A percentile compares a stretch with the other conserved stretches of the same genome.
phyloP scores from a whole-genome alignment of 306 rosid species.

The Lotus japonicus region DNA sequence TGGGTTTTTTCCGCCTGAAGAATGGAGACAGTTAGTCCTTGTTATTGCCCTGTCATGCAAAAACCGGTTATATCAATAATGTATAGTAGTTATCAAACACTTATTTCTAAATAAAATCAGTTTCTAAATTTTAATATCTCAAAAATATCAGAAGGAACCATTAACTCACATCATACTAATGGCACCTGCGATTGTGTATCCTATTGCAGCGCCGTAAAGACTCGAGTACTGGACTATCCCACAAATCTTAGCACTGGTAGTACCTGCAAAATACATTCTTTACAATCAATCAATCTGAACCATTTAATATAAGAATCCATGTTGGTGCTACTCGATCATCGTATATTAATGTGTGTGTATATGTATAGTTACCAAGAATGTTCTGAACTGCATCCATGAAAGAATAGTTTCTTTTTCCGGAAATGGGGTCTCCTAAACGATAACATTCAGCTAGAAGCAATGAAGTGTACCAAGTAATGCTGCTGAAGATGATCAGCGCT shows the following conservation, averaged over 20 bases:
- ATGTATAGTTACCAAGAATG: slow-evolving; percentile 31
- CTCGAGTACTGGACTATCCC: slow-evolving; percentile 35
- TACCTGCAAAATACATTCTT: slow-evolving; percentile 26
- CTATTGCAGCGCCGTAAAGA: slow-evolving; percentile 40
- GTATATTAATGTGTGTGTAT: too few species aligned
- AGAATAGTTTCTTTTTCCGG: slow-evolving; percentile 41
- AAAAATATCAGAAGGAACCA: background rate
- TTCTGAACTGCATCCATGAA: slow-evolving; percentile 36
- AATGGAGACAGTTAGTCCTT: slow-evolving; percentile 34
- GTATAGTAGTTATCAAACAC: too few species aligned
- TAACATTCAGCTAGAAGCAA: slow-evolving; percentile 38
- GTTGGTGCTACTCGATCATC: too few species aligned
- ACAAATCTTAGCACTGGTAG: slow-evolving; percentile 21
- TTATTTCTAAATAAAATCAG: too few species aligned
- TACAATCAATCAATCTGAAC: too few species aligned
- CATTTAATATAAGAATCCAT: too few species aligned
- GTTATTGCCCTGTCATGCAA: slow-evolving; percentile 37
- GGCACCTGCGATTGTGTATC: slow-evolving; percentile 48
- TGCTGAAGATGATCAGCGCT: slow-evolving; percentile 34
- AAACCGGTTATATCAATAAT: background rate
- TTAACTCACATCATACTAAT: slow-evolving; percentile 50
- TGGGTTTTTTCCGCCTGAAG: slow-evolving; percentile 10
- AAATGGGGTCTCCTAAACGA: slow-evolving; percentile 25
- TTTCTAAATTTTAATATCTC: background rate
- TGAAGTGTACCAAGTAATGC: slow-evolving; percentile 27